Evolutionary conservation across 768 basidiomycete species (phyloP), one percentile per base, ranked within the genome.

Genomic region (Guyanaporus albipodus): DNA sequence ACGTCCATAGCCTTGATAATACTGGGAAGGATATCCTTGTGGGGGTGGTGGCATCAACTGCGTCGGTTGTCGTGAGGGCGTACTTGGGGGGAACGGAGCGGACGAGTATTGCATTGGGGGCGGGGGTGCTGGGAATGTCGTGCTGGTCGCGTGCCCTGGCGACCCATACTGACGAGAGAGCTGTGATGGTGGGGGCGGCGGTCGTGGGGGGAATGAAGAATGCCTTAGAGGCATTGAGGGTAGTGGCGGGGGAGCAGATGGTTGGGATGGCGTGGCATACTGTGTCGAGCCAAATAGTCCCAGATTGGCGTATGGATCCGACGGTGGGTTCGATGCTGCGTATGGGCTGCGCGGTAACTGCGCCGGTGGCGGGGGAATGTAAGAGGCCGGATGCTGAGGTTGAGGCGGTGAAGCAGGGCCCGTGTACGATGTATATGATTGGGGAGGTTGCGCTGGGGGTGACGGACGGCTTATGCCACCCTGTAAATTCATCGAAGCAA

Each of bases 401-500:
- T 43, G 62, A 14, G 44, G 28, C 29, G 36, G 46, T 41, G 44
- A 45, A 17, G 24, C 29, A n/a, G 55, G 46, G 39, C n/a, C 50
- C 12, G 54, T 44, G 47, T 68, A 55, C 53, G 55, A 31, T 53
- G 62, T n/a, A n/a, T n/a, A n/a, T 47, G 53, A 48, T 27, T 66
- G 68, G 2, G 64, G 61, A 6, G 63, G 64, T n/a, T 50, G 51
- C 3, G 34, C 39, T 6, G 62, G 66, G 14, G 70, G 66, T 8
- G 60, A 60, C 21, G 54, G 55, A 8, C 67, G 51, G 23, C 60
- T 54, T 24, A 46, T 54, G 36, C 57, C 42, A 15, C 61, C 55
- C 33, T 70, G 67, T 38, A 86, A 42, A 50, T 60, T 79, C 77
- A 88, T 77, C 1, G 76, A 73, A 2, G 78, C 70, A 55, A 88